Conservation (phyloP, 768 basidiomycete genomes). For the Cyclocybe aegerita region DNA sequence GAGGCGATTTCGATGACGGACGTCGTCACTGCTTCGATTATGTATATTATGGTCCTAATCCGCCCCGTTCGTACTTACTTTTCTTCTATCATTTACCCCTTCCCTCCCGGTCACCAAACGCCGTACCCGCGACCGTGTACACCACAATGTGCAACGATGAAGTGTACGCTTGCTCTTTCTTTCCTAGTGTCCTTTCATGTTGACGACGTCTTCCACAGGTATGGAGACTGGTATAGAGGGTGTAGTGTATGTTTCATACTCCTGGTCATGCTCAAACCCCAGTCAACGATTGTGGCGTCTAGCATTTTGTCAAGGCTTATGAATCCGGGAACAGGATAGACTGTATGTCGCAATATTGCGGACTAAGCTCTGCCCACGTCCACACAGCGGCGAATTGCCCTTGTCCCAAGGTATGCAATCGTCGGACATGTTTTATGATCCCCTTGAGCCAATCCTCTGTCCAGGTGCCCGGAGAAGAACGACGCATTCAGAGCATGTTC, state of each 20-base stretch:
- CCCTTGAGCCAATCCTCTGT: background rate
- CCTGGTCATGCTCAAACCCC: slow-evolving; percentile 5
- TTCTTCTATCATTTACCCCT: slow-evolving; percentile 18
- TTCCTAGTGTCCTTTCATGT: slow-evolving; percentile 4
- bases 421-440: background rate
- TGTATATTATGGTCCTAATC: slow-evolving; percentile 27
- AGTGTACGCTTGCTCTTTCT: slow-evolving; percentile 38
- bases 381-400: slow-evolving; percentile 61
- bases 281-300: background rate
- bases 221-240: slow-evolving; percentile 43
- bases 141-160: slow-evolving; percentile 57
- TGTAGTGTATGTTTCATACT: slow-evolving; percentile 34
- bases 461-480: slow-evolving; percentile 44
- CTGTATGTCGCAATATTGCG: slow-evolving; percentile 51
- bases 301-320: slow-evolving; percentile 68
- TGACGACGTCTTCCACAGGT: slow-evolving; percentile 24
- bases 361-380: slow-evolving; percentile 53
- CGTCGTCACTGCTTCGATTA: slow-evolving; percentile 20
- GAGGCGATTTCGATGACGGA: slow-evolving; percentile 12
- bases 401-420: slow-evolving; percentile 40
- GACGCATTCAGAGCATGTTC: slow-evolving; percentile 63
- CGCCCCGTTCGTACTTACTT: slow-evolving; percentile 6
- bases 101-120: slow-evolving; percentile 4
- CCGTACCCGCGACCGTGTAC: background rate
- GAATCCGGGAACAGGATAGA: slow-evolving; percentile 61